Conservation (phyloP, 371 early-diverging fungal species). For the Circinella minor region DNA sequence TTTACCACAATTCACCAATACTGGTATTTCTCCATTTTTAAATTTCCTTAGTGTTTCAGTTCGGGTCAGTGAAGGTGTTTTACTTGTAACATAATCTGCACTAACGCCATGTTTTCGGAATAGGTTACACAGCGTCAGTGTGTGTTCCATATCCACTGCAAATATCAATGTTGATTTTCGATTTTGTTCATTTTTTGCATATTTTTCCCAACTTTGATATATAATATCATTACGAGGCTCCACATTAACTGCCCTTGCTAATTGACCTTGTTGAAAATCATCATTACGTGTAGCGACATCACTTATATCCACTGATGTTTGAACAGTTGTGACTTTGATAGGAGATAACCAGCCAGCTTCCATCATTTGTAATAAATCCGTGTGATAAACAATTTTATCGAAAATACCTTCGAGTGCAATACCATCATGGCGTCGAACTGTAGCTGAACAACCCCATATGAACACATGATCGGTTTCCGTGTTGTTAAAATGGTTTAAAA, state of each 20-base stretch:
- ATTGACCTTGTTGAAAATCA: slow-evolving; percentile 67
- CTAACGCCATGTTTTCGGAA: slow-evolving; percentile 67
- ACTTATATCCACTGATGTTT: slow-evolving; percentile 63
- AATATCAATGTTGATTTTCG: slow-evolving; percentile 83
- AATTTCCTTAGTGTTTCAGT: slow-evolving; percentile 64
- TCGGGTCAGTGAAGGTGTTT: slow-evolving; percentile 60
- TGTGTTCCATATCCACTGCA: slow-evolving; percentile 85
- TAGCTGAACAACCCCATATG: slow-evolving; percentile 95
- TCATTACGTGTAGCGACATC: slow-evolving; percentile 51
- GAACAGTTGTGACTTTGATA: slow-evolving; percentile 67
- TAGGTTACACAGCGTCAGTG: slow-evolving; percentile 53
- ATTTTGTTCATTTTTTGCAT: slow-evolving; percentile 33
- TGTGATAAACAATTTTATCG: slow-evolving; percentile 79
- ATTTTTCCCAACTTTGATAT: slow-evolving; percentile 66
- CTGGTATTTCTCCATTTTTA: slow-evolving; percentile 66
- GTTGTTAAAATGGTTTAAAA: slow-evolving; percentile 76
- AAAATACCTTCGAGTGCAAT: slow-evolving; percentile 69
- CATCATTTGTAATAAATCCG: slow-evolving; percentile 83
- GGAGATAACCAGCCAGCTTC: slow-evolving; percentile 76
- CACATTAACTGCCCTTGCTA: slow-evolving; percentile 72
- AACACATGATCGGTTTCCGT: slow-evolving; percentile 52
- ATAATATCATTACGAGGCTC: slow-evolving; percentile 70
- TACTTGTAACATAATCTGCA: slow-evolving; percentile 70
- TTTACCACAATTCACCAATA: slow-evolving; percentile 88
- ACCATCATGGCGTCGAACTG: slow-evolving; percentile 87